Evolutionary conservation across 176 grass and related monocot genomes (phyloP).

Genomic region (Rhynchospora breviuscula): DNA sequence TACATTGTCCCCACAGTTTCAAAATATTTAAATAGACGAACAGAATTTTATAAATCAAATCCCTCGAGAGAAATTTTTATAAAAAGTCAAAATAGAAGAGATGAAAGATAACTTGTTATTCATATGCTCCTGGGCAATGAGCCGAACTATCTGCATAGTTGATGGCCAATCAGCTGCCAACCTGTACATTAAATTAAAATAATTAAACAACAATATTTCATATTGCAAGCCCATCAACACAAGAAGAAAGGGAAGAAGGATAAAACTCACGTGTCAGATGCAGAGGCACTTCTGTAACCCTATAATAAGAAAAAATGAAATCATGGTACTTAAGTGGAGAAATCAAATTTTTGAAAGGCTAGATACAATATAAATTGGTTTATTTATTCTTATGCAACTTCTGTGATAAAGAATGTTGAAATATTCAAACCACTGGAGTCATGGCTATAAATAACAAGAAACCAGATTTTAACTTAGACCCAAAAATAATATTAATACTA

Average conservation of each 20-base stretch:
- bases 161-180: constrained; percentile 87
- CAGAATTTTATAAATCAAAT: constrained; percentile 1
- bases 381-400: neutral
- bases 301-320: constrained; percentile 26
- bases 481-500: neutral
- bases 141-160: constrained; percentile 97
- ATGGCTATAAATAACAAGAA: neutral
- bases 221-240: neutral
- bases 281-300: constrained; percentile 90
- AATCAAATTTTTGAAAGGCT: neutral
- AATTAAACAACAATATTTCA: constrained; percentile 22
- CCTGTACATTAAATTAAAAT: constrained; percentile 39
- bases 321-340: neutral
- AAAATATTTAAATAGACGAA: constrained; percentile 7
- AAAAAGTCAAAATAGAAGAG: neutral
- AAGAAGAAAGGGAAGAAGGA: neutral
- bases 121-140: constrained; percentile 97
- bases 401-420: neutral
- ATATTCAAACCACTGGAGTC: neutral
- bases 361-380: neutral
- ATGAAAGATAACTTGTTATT: constrained; percentile 65
- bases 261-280: constrained; percentile 81
- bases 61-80: neutral
- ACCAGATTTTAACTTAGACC: neutral
- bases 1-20: neutral